These are phyloP conservation scores for Trichoderma koningiopsis DNA, from an alignment of 2,329 filamentous ascomycete species.

Conservation along the genomic window DNA sequence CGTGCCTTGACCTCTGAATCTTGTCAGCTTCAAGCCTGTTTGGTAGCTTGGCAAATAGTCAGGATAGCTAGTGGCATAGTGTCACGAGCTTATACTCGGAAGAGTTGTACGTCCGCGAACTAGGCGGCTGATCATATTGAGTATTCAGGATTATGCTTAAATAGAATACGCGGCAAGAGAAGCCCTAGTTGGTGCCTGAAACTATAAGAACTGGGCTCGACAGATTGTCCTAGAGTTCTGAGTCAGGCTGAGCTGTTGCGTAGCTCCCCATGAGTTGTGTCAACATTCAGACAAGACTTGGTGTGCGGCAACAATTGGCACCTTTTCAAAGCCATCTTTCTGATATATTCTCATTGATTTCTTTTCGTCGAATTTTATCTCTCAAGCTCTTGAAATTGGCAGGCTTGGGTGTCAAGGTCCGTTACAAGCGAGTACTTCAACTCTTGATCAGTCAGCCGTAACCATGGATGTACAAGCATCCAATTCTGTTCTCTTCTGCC, in stretches of 20 bases:
- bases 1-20: background rate
- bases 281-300: background rate
- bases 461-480: background rate
- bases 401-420: background rate
- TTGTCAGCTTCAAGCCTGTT: background rate
- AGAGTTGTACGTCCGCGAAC: background rate
- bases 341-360: background rate
- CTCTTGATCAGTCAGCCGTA: background rate
- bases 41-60: background rate
- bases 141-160: background rate
- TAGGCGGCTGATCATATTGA: background rate
- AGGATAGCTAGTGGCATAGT: background rate
- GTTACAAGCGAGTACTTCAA: background rate
- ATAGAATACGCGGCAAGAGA: background rate
- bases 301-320: background rate
- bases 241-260: background rate
- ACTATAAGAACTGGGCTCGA: background rate
- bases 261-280: background rate
- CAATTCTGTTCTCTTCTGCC: background rate
- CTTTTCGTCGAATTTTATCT: background rate
- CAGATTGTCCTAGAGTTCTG: background rate
- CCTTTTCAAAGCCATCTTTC: background rate
- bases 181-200: background rate
- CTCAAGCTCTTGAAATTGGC: background rate
- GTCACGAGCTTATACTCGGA: background rate